A percentile compares a stretch with the other conserved stretches of the same genome.
phyloP scores from a whole-genome alignment of 257 asterid genomes.

The Gynochthodes officinalis region DNA sequence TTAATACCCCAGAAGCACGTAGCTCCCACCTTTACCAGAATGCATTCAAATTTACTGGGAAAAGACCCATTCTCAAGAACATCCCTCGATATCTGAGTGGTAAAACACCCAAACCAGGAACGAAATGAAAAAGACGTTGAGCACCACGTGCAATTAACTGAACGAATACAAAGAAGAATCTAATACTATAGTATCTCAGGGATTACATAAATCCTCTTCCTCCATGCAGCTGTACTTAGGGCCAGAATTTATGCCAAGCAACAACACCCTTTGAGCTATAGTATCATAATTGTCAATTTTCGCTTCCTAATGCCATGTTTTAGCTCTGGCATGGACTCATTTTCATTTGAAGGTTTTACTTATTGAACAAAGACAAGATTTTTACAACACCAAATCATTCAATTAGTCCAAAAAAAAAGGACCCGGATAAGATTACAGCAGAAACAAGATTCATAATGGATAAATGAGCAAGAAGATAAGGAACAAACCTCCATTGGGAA shows the following conservation, averaged over 20 bases:
- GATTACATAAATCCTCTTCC: neutral
- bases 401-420: neutral
- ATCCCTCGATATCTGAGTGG: too few relatives aligned
- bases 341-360: neutral
- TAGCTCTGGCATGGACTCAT: neutral
- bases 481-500: slow-evolving; percentile 48
- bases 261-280: neutral
- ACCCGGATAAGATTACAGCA: neutral
- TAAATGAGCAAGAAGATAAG: neutral
- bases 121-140: neutral
- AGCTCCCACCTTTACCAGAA: neutral
- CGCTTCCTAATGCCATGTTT: too few relatives aligned
- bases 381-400: neutral
- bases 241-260: neutral
- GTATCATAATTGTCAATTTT: too few relatives aligned
- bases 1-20: neutral
- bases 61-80: neutral
- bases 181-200: neutral
- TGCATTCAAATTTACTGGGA: neutral
- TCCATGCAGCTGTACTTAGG: neutral
- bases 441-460: neutral
- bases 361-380: slow-evolving; percentile 3
- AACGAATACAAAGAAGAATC: neutral
- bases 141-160: neutral
- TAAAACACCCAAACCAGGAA: neutral